Evolutionary conservation across 768 basidiomycete genomes (phyloP).

Genomic region (Glaciozyma antarctica): DNA sequence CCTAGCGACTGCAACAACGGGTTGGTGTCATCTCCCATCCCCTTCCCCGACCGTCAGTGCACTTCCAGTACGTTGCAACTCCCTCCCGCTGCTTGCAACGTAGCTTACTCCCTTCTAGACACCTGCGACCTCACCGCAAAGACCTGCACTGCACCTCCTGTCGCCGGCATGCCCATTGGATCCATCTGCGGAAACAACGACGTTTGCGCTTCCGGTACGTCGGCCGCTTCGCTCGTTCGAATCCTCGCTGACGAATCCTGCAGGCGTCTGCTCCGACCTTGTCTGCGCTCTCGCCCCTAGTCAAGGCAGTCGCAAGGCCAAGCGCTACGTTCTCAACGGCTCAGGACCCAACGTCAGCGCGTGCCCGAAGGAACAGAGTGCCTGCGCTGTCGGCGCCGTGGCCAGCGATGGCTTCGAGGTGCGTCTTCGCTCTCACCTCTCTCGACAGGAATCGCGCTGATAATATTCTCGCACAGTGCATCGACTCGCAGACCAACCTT

Average conservation of each 20-base stretch:
- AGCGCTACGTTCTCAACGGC: slow-evolving; percentile 9
- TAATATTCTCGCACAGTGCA: slow-evolving; percentile 34
- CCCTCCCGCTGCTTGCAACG: not conserved
- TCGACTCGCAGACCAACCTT: slow-evolving; percentile 56
- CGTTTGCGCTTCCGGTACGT: slow-evolving; percentile 24
- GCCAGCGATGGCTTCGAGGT: slow-evolving; percentile 22
- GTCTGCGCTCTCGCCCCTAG: slow-evolving; percentile 12
- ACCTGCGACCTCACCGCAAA: slow-evolving; percentile 16
- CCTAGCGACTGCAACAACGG: slow-evolving; percentile 29
- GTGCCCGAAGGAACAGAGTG: slow-evolving; percentile 20
- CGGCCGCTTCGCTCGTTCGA: not conserved
- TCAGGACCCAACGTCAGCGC: not conserved
- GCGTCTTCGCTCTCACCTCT: not conserved
- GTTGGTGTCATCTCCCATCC: slow-evolving; percentile 14
- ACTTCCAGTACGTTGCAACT: slow-evolving; percentile 12
- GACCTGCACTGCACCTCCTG: slow-evolving; percentile 14
- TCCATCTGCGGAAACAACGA: slow-evolving; percentile 25
- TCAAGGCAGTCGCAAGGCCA: slow-evolving; percentile 5
- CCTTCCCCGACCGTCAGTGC: slow-evolving; percentile 28
- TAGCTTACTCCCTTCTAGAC: slow-evolving; percentile 1
- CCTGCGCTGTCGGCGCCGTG: slow-evolving; percentile 18
- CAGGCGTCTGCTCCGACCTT: slow-evolving; percentile 12
- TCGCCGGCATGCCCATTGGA: slow-evolving; percentile 25
- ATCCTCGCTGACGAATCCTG: not conserved
- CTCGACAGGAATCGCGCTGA: not conserved